phyloP scores from a whole-genome alignment of 345 rosid species.

The Acer saccharum region DNA sequence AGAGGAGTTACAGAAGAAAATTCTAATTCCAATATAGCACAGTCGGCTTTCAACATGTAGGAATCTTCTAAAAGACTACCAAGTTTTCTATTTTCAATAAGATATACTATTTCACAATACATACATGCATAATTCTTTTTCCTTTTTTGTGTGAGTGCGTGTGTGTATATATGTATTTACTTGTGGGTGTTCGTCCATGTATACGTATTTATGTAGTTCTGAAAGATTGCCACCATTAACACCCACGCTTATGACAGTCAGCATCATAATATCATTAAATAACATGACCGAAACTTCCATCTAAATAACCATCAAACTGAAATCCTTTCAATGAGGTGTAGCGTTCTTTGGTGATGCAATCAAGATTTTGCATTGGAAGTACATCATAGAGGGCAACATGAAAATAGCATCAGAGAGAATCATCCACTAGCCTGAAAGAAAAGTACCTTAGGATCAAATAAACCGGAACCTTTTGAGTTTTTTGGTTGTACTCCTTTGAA shows the following conservation, averaged over 20 bases:
- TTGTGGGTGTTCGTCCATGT: neutral
- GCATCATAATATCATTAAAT: neutral
- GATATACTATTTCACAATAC: neutral
- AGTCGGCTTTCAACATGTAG: neutral
- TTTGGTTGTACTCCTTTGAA: constrained; percentile 38
- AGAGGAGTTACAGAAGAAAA: neutral
- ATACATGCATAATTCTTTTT: neutral
- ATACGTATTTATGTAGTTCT: neutral
- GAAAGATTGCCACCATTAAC: neutral
- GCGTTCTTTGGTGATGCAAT: neutral
- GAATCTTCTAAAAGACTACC: neutral
- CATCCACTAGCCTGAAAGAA: constrained; percentile 3
- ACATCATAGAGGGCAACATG: constrained; percentile 7
- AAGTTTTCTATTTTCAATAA: neutral
- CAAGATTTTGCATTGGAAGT: neutral
- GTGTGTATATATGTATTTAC: neutral
- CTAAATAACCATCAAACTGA: constrained; percentile 5
- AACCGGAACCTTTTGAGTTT: constrained; percentile 40
- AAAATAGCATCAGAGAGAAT: constrained; percentile 5
- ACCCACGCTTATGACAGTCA: neutral
- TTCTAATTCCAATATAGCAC: neutral
- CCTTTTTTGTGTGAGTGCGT: neutral
- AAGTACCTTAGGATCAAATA: constrained; percentile 60
- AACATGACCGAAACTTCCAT: neutral
- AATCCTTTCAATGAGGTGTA: constrained; percentile 1